A percentile compares a stretch with the other conserved stretches of the same genome.
phyloP scores from a whole-genome alignment of 805 yeast species.

The Torulaspora delbrueckii region DNA sequence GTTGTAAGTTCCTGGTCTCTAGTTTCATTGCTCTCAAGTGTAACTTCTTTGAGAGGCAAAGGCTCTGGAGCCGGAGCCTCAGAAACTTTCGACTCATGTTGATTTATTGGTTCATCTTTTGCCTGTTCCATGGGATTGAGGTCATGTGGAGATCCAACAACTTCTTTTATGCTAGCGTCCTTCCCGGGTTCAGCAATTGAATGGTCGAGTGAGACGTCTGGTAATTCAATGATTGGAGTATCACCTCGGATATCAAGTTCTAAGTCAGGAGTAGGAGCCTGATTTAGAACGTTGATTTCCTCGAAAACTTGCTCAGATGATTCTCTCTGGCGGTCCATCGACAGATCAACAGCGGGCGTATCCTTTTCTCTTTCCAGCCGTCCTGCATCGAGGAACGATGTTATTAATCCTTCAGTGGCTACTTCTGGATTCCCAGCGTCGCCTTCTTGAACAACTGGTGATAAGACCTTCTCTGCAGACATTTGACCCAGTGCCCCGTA shows the following conservation, averaged over 20 bases:
- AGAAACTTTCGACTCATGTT: background rate
- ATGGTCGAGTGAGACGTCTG: background rate
- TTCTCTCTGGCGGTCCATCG: background rate
- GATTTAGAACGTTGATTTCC: too few species aligned
- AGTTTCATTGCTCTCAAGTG: background rate
- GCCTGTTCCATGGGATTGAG: background rate
- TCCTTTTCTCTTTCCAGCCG: background rate
- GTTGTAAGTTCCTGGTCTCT: background rate
- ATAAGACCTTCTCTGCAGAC: background rate
- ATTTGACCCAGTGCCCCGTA: conserved; percentile 10
- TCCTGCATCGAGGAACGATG: background rate
- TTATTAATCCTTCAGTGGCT: background rate
- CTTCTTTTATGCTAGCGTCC: background rate
- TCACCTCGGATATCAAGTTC: background rate
- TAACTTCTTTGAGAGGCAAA: background rate
- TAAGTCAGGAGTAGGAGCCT: background rate
- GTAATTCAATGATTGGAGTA: background rate
- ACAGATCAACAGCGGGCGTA: background rate
- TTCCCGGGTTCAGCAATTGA: background rate
- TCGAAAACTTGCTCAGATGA: background rate
- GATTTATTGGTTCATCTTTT: background rate
- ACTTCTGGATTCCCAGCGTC: background rate
- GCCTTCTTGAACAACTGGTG: background rate
- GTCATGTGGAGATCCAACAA: background rate
- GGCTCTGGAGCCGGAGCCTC: background rate